Evolutionary conservation across 139 green algal species (phyloP).

Genomic region (Tetradesmus lagerheimii): DNA sequence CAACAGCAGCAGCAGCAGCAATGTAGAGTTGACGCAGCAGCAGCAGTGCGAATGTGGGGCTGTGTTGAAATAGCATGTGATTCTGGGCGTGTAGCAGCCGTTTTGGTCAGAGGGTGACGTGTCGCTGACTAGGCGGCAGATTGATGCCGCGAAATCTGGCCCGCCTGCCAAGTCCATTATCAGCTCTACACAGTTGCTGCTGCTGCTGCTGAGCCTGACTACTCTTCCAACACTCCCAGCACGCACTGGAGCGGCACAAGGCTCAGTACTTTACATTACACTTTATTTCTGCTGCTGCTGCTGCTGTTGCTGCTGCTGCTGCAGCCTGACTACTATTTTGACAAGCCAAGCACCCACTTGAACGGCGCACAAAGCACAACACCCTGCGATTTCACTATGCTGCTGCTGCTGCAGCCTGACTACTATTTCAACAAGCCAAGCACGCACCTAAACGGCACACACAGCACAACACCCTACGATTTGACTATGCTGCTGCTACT

Average conservation of each 20-base stretch:
- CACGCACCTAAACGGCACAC: not conserved
- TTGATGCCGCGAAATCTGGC: conserved; percentile 15
- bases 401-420: not conserved
- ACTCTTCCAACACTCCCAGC: too few relatives aligned
- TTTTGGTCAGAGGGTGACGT: too few relatives aligned
- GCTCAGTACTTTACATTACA: not conserved
- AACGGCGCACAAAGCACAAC: not conserved
- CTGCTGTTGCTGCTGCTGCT: not conserved
- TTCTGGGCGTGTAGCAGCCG: too few relatives aligned
- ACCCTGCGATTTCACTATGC: not conserved
- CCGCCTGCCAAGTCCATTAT: conserved; percentile 27
- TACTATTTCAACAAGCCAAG: not conserved
- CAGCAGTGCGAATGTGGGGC: too few relatives aligned
- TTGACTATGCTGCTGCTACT: too few relatives aligned
- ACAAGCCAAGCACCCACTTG: too few relatives aligned
- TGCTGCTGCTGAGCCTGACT: too few relatives aligned
- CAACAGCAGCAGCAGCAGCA: too few relatives aligned
- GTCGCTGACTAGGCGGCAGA: not conserved
- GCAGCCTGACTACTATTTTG: not conserved
- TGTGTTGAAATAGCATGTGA: too few relatives aligned
- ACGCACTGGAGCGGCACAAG: not conserved
- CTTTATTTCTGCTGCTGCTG: not conserved
- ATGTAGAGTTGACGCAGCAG: too few relatives aligned
- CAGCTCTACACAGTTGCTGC: too few relatives aligned
- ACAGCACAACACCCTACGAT: too few relatives aligned